Evolutionary conservation across 768 basidiomycete genomes (phyloP), one percentile per base, ranked within the genome.

Genomic region (Boletus edulis): DNA sequence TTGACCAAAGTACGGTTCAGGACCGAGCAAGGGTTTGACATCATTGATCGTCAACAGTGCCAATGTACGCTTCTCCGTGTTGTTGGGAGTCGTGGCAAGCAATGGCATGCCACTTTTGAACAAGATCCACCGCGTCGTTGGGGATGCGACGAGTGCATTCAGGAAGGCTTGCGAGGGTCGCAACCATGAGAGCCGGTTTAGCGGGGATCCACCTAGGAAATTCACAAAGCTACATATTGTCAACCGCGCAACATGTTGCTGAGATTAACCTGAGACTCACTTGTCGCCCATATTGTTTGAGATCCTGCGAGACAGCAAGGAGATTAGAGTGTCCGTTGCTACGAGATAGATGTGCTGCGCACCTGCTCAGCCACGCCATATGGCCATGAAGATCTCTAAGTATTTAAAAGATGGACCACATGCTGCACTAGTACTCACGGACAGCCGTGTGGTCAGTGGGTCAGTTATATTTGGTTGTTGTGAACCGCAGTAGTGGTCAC

Each of bases 181-280:
- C 35, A 94, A 78, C 85, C 94, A 94, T 2, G 89, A 85, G 18
- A 93, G 77, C 15, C 91, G 85, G 68, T 92, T 92, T 32, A 92
- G 72, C 41, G 88, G 84, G 51, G 90, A 89, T 39, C 87, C 81
- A 34, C 72, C 75, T 59, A 81, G 67, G 68, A 82, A 82, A 58
- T 82, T 81, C 27, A 74, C 67, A 48, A 74, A 69, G 51, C 86
- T 76, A 56, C 18, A 18, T 22, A 13, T n/a, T 22, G 51, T 62
- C 53, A 49, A 42, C 39, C 40, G 34, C n/a, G 17, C 22, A 8
- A 29, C 20, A 22, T 29, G 27, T 41, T n/a, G 34, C 27, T 18
- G 37, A 47, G 35, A 51, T 40, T 41, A 20, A 46, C 20, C 22
- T 18, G 38, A 32, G 20, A 62, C 70, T 66, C 56, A 71, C 71